Percentiles rank a stretch among this genome's conserved stretches.
Evolutionary conservation across 768 basidiomycete species (phyloP).

Genomic region (Aureoboletus auriporus): DNA sequence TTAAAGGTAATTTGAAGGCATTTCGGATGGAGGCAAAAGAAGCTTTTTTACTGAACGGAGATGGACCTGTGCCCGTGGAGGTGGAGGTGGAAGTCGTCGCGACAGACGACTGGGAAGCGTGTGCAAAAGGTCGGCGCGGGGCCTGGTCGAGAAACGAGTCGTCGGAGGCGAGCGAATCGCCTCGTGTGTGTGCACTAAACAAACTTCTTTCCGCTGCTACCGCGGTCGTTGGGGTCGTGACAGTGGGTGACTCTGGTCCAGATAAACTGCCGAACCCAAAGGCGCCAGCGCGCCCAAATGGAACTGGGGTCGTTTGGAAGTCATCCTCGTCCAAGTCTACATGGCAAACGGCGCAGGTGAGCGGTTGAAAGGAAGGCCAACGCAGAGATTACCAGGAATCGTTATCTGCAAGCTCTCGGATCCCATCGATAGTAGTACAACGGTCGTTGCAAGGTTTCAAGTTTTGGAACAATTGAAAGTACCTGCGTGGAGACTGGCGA

Average conservation of each 20-base stretch:
- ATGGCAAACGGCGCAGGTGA: neutral
- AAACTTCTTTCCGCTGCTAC: slow-evolving; percentile 52
- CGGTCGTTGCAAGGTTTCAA: slow-evolving; percentile 1
- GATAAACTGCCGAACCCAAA: slow-evolving; percentile 47
- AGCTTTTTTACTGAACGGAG: slow-evolving; percentile 73
- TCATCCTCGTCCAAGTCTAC: slow-evolving; percentile 81
- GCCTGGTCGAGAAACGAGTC: slow-evolving; percentile 63
- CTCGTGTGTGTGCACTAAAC: slow-evolving; percentile 60
- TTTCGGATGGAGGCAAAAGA: slow-evolving; percentile 86
- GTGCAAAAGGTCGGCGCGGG: slow-evolving; percentile 58
- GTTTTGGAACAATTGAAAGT: neutral
- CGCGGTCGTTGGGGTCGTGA: slow-evolving; percentile 43
- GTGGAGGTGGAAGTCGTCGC: slow-evolving; percentile 39
- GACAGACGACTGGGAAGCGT: slow-evolving; percentile 70
- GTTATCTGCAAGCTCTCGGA: slow-evolving; percentile 45
- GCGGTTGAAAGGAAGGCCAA: neutral
- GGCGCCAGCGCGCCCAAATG: slow-evolving; percentile 61
- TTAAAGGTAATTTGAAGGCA: slow-evolving; percentile 64
- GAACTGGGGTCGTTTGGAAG: slow-evolving; percentile 53
- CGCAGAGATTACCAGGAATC: slow-evolving; percentile 38
- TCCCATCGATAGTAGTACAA: slow-evolving; percentile 22
- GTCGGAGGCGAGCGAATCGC: slow-evolving; percentile 76
- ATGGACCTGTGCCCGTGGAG: slow-evolving; percentile 16
- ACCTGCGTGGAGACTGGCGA: neutral
- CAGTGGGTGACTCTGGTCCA: slow-evolving; percentile 65